A percentile compares a stretch with the other conserved stretches of the same genome.
These are phyloP conservation scores for Podaxis rugospora DNA, from an alignment of 768 basidiomycete species.

Conservation along the genomic window DNA sequence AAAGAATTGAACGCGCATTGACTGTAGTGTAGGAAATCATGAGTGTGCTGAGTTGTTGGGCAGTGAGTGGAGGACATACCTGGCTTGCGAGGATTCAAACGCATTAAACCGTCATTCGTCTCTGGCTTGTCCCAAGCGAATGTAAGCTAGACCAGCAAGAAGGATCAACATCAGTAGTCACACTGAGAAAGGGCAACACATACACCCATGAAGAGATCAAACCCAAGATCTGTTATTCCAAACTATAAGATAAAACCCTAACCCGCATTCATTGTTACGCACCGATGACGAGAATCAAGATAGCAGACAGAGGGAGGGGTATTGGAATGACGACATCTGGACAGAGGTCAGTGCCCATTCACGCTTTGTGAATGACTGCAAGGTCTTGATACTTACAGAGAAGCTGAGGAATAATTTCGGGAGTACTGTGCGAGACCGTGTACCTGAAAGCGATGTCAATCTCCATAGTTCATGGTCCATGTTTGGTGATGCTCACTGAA, in stretches of 20 bases:
- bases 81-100: constrained; percentile 61
- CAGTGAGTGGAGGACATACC: constrained; percentile 26
- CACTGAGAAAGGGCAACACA: constrained; percentile 16
- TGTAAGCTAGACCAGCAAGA: constrained; percentile 37
- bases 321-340: constrained; percentile 65
- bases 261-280: constrained; percentile 12
- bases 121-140: constrained; percentile 75
- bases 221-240: constrained; percentile 53
- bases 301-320: constrained; percentile 62
- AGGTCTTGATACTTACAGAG: constrained; percentile 40
- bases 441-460: constrained; percentile 34
- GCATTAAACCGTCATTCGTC: constrained; percentile 62
- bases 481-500: constrained; percentile 41
- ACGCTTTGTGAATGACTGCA: constrained; percentile 1
- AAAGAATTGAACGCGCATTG: constrained; percentile 47
- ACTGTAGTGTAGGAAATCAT: constrained; percentile 28
- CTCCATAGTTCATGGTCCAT: neutral
- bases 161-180: neutral
- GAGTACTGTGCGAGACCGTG: constrained; percentile 62
- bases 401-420: constrained; percentile 66
- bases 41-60: neutral
- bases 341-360: neutral
- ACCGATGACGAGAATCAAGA: constrained; percentile 71
- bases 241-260: neutral
- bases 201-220: constrained; percentile 64